phyloP scores from a whole-genome alignment of 306 rosid genomes.

The Hippophae rhamnoides region DNA sequence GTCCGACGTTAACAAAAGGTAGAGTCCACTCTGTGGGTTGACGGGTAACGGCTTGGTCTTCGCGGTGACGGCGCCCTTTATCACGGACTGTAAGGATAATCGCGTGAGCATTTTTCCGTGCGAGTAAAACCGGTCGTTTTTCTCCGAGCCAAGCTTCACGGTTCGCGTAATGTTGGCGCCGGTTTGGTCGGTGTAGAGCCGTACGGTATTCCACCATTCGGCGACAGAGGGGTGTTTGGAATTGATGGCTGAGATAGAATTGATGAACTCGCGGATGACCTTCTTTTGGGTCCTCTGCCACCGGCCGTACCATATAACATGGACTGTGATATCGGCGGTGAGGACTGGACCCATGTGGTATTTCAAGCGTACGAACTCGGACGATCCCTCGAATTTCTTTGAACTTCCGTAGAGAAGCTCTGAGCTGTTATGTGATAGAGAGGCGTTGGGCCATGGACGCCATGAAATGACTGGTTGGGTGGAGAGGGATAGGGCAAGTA shows the following conservation, averaged over 20 bases:
- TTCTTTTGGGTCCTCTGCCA: constrained; percentile 70
- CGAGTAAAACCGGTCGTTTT: constrained; percentile 81
- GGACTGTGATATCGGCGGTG: constrained; percentile 71
- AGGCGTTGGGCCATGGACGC: constrained; percentile 64
- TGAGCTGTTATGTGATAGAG: constrained; percentile 25
- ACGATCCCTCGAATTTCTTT: constrained; percentile 84
- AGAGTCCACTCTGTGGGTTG: constrained; percentile 50
- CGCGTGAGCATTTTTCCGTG: constrained; percentile 77
- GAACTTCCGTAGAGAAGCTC: constrained; percentile 37
- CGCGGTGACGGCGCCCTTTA: constrained; percentile 65
- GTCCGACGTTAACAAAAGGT: constrained; percentile 57
- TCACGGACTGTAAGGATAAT: constrained; percentile 66
- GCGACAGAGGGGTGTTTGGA: constrained; percentile 57
- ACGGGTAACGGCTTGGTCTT: constrained; percentile 52
- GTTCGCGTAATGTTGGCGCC: constrained; percentile 59
- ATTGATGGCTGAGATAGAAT: constrained; percentile 52
- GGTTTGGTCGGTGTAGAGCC: constrained; percentile 88
- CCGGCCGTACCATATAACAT: constrained; percentile 89
- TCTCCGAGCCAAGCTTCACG: constrained; percentile 58
- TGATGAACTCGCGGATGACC: constrained; percentile 85
- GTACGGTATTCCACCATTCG: constrained; percentile 87
- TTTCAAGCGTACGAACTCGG: constrained; percentile 68
- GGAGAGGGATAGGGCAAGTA: constrained; percentile 19
- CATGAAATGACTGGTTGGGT: constrained; percentile 24
- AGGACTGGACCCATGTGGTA: constrained; percentile 99